Conservation (phyloP, 2,329 filamentous ascomycete genomes). For the Fusarium robinianum region DNA sequence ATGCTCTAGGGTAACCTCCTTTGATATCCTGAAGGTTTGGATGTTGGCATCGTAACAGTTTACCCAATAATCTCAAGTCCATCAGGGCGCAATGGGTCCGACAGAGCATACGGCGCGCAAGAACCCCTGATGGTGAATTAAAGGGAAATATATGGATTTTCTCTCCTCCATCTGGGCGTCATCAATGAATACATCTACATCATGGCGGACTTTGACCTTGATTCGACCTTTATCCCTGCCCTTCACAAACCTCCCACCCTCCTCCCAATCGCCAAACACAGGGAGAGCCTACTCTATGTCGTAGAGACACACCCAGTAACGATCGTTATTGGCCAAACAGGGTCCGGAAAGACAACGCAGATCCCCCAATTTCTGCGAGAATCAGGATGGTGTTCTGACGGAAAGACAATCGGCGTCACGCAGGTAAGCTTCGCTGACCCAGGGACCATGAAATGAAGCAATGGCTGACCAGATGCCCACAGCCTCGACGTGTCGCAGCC, state of each 20-base stretch:
- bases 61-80: no score
- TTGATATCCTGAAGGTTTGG: not conserved
- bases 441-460: slow-evolving; percentile 11
- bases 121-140: no score
- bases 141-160: no score
- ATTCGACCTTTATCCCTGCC: slow-evolving; percentile 71
- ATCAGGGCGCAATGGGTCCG: no score
- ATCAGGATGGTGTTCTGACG: slow-evolving; percentile 85
- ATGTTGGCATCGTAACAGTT: no score
- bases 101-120: no score
- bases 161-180: no score
- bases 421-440: slow-evolving; percentile 64
- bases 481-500: slow-evolving; percentile 89
- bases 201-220: slow-evolving; percentile 63
- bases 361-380: slow-evolving; percentile 89
- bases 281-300: slow-evolving; percentile 78
- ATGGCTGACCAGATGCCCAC: slow-evolving; percentile 19
- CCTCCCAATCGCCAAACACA: slow-evolving; percentile 85
- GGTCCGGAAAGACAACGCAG: slow-evolving; percentile 94
- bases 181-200: not conserved
- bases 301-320: slow-evolving; percentile 84
- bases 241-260: slow-evolving; percentile 84
- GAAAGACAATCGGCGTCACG: slow-evolving; percentile 83
- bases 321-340: slow-evolving; percentile 90
- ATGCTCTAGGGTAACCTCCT: slow-evolving; percentile 26